Evolutionary conservation across 148 eudicot species (phyloP).

Genomic region (Arbutus unedo): DNA sequence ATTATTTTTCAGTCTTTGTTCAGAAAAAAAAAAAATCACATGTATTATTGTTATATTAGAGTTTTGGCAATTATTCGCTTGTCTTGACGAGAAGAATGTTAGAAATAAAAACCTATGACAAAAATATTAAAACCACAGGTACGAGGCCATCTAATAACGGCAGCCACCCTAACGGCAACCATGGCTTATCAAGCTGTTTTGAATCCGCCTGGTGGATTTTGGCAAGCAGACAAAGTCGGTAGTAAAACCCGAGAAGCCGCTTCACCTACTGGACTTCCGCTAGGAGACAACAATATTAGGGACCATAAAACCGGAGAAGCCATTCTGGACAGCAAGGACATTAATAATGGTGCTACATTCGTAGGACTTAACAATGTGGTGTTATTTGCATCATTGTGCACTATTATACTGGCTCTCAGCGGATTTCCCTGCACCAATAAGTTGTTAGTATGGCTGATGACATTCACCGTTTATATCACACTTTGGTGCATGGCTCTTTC

Average conservation of each 20-base stretch:
- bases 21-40: too few relatives aligned
- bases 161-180: conserved; percentile 4
- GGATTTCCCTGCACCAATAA: conserved; percentile 1
- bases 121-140: neutral
- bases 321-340: neutral
- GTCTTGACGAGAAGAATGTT: too few relatives aligned
- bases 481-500: neutral
- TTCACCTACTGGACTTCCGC: neutral
- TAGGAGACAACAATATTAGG: neutral
- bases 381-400: neutral
- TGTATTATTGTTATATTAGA: too few relatives aligned
- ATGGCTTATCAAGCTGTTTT: neutral
- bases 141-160: neutral
- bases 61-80: too few relatives aligned
- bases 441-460: neutral
- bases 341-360: fast-evolving
- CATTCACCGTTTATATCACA: neutral
- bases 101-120: too few relatives aligned
- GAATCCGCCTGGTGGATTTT: neutral
- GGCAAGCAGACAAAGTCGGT: neutral
- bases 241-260: neutral
- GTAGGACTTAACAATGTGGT: neutral
- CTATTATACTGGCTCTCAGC: neutral
- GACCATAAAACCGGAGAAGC: neutral
- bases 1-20: too few relatives aligned